Evolutionary conservation across 2,329 filamentous ascomycete species (phyloP).

Genomic region (Arthrobotrys megalospora): DNA sequence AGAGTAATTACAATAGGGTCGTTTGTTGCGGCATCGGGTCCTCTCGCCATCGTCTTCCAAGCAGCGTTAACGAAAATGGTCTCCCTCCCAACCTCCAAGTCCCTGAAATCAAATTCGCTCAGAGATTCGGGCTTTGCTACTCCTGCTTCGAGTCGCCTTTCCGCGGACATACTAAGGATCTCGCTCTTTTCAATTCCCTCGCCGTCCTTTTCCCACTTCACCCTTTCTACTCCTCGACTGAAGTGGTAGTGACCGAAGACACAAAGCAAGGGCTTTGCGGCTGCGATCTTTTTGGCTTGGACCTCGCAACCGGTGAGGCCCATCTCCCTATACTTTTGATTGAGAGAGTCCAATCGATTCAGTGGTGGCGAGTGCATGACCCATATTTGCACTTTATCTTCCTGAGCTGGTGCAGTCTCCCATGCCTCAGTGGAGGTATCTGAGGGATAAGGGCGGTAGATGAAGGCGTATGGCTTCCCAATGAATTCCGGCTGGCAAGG

Average conservation of each 20-base stretch:
- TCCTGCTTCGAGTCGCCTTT: constrained; percentile 34
- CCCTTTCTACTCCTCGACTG: constrained; percentile 54
- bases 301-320: constrained; percentile 38
- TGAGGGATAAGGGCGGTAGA: constrained; percentile 37
- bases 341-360: constrained; percentile 31
- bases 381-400: constrained; percentile 43
- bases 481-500: constrained; percentile 54
- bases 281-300: constrained; percentile 33
- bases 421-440: constrained; percentile 34
- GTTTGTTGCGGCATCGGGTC: constrained; percentile 20
- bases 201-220: constrained; percentile 33
- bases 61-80: constrained; percentile 53
- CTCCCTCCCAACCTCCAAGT: constrained; percentile 29
- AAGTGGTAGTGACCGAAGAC: constrained; percentile 56
- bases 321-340: constrained; percentile 21
- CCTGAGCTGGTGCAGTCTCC: constrained; percentile 26
- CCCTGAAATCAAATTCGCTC: constrained; percentile 35
- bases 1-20: constrained; percentile 54
- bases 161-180: constrained; percentile 41
- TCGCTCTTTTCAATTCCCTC: constrained; percentile 30
- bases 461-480: constrained; percentile 52
- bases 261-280: constrained; percentile 45
- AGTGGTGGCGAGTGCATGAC: constrained; percentile 48
- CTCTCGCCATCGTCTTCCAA: constrained; percentile 46
- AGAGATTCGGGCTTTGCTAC: constrained; percentile 18